Evolutionary conservation across 164 flowering plant species (phyloP).

Genomic region (Macadamia tetraphylla): DNA sequence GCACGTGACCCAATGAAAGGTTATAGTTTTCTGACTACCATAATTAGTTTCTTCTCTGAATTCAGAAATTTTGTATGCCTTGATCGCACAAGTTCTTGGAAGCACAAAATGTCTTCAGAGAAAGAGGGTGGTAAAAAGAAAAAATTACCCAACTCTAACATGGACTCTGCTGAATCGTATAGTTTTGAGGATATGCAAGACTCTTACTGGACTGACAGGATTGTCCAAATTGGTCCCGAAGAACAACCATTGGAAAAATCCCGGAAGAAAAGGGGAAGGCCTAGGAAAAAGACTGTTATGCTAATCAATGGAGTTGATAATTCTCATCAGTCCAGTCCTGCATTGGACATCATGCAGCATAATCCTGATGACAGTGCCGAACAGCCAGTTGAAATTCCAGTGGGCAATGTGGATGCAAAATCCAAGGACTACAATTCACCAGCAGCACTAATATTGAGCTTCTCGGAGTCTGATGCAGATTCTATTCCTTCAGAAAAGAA

Average conservation of each 20-base stretch:
- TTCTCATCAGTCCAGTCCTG: conserved; percentile 7
- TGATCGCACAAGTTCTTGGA: conserved; percentile 12
- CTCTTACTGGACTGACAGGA: conserved; percentile 38
- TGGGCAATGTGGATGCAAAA: neutral
- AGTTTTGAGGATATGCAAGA: conserved; percentile 33
- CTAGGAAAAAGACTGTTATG: conserved; percentile 13
- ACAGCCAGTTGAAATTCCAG: neutral
- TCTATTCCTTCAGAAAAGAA: conserved; percentile 57
- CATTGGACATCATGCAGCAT: conserved; percentile 3
- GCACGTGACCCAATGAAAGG: conserved; percentile 47
- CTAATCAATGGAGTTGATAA: conserved; percentile 14
- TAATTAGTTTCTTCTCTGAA: conserved; percentile 38
- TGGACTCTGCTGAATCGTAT: conserved; percentile 22
- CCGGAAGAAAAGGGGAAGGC: conserved; percentile 14
- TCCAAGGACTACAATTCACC: neutral
- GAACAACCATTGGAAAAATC: conserved; percentile 21
- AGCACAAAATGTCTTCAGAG: conserved; percentile 14
- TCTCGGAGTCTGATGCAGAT: conserved; percentile 23
- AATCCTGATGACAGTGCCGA: neutral
- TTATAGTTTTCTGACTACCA: conserved; percentile 15
- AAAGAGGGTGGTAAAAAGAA: conserved; percentile 11
- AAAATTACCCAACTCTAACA: conserved; percentile 10
- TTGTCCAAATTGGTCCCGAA: conserved; percentile 30
- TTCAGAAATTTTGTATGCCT: conserved; percentile 38
- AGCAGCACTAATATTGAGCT: neutral